These are phyloP conservation scores for Pseudozyma pruni DNA, from an alignment of 1,284 basidiomycete species.

Conservation along the genomic window DNA sequence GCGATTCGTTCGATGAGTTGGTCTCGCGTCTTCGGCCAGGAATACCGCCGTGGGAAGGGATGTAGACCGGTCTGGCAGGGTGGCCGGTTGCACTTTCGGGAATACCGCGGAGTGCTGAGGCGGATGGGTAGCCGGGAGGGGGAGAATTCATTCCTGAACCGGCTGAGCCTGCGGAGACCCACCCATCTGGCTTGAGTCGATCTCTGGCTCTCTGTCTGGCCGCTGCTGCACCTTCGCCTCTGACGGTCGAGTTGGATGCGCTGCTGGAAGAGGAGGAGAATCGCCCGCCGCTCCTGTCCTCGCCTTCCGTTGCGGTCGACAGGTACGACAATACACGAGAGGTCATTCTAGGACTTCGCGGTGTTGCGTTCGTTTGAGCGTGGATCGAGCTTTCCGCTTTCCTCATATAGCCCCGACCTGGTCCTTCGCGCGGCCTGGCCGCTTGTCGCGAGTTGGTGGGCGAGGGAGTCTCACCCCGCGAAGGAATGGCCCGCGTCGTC, in stretches of 20 bases:
- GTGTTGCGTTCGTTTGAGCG: conserved; percentile 36
- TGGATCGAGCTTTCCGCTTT: conserved; percentile 40
- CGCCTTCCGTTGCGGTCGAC: conserved; percentile 34
- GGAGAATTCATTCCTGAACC: conserved; percentile 22
- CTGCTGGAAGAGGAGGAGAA: conserved; percentile 19
- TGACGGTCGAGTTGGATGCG: conserved; percentile 24
- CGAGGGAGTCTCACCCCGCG: conserved; percentile 8
- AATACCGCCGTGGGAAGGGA: neutral
- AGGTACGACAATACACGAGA: conserved; percentile 31
- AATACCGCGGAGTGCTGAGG: conserved; percentile 21
- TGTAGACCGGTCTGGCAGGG: neutral
- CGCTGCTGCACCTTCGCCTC: conserved; percentile 10
- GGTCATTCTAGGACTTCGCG: conserved; percentile 40
- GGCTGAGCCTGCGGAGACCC: conserved; percentile 26
- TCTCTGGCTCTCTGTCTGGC: conserved; percentile 32
- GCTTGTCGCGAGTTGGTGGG: conserved; percentile 15
- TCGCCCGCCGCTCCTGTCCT: conserved; percentile 19
- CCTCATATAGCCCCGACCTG: conserved; percentile 36
- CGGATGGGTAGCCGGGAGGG: conserved; percentile 4
- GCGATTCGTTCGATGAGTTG: conserved; percentile 33
- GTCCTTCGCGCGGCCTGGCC: conserved; percentile 24
- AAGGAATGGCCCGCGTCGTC: conserved; percentile 1
- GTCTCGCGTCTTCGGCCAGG: conserved; percentile 9
- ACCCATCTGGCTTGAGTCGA: conserved; percentile 34
- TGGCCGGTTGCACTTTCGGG: conserved; percentile 3